Conservation (phyloP, 192 early-diverging fungal genomes). For the Blastocladiella britannica region DNA sequence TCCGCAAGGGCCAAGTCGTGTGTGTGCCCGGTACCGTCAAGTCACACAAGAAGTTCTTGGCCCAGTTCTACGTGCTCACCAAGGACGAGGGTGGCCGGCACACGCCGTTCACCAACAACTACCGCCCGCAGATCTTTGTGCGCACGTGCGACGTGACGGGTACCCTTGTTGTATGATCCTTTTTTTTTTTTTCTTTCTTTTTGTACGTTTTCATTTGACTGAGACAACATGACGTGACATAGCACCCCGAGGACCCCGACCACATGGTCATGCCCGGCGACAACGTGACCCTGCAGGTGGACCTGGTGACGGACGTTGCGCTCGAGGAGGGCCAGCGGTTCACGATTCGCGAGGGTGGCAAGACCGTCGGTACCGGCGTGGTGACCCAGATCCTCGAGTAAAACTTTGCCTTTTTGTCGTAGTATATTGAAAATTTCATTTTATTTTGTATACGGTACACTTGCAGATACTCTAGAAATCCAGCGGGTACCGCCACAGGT, state of each 20-base stretch:
- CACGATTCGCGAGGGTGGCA: conserved; percentile 93
- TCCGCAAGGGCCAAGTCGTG: conserved; percentile 86
- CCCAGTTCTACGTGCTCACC: conserved; percentile 83
- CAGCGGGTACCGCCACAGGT: conserved; percentile 21
- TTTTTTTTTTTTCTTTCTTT: background rate
- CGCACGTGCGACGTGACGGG: conserved; percentile 92
- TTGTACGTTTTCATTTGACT: conserved; percentile 13
- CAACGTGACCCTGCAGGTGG: conserved; percentile 74
- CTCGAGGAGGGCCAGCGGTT: conserved; percentile 88
- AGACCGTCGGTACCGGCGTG: conserved; percentile 90
- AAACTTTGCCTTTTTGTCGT: conserved; percentile 11
- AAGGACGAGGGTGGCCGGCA: conserved; percentile 98
- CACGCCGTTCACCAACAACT: conserved; percentile 92
- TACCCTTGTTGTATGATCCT: too few relatives aligned
- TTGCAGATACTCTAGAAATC: conserved; percentile 8
- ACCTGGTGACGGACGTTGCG: conserved; percentile 60
- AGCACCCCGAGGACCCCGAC: conserved; percentile 60
- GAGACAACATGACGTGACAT: conserved; percentile 32
- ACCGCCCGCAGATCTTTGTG: conserved; percentile 86
- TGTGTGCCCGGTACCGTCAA: conserved; percentile 79
- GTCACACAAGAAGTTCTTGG: conserved; percentile 82
- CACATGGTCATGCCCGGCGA: conserved; percentile 97
- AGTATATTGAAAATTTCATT: conserved; percentile 6
- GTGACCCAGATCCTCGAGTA: conserved; percentile 55
- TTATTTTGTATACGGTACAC: conserved; percentile 15